Evolutionary conservation across 2,329 filamentous ascomycete species (phyloP), one percentile per base, ranked within the genome.

Genomic region (Colletotrichum gloeosporioides): DNA sequence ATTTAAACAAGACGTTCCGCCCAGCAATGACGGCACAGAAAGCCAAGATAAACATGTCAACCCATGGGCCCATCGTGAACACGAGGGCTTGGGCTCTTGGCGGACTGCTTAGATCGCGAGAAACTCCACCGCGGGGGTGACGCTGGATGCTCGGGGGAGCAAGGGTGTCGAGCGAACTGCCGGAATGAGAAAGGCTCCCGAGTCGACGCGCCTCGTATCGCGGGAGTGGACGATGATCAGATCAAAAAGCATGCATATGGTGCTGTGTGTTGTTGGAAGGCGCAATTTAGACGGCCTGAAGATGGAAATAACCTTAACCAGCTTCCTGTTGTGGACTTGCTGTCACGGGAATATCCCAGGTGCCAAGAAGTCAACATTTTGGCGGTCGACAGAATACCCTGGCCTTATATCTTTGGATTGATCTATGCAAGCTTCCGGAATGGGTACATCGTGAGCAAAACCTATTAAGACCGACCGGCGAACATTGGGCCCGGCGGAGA

Each of bases 41-140:
- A 49, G 39, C 55, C 31, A 29, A 32, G 55, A 31, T 22, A 27
- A 57, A 29, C 18, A 44, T 27, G 63, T 29, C 16, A 25, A 57
- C 18, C 18, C 39, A 65, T 39, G 62, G 36, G 25, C 12, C 34
- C 32, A 68, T 67, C 69, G 73, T 68, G 55, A 68, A 72, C 55
- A 73, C 69, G 63, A 75, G 69, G 69, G 18, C 69, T 75, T 68
- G 69, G 62, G 25, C 29, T 25, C 69, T 75, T 62, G 62, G 39
- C 69, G 18, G 55, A 12, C 63, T 27, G 39, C 31, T 53, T 62
- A 36, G 22, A 55, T 25, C 29, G 22, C 32, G 16, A 55, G 8
- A 32, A 39, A 25, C 69, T 15, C 69, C 69, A 75, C 73, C 6
- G n/a, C 62, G 34, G 63, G 15, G 69, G 63, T 16, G 27, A 61